These are phyloP conservation scores for Xylaria multiplex DNA, from an alignment of 2,329 filamentous ascomycete species.

Conservation along the genomic window DNA sequence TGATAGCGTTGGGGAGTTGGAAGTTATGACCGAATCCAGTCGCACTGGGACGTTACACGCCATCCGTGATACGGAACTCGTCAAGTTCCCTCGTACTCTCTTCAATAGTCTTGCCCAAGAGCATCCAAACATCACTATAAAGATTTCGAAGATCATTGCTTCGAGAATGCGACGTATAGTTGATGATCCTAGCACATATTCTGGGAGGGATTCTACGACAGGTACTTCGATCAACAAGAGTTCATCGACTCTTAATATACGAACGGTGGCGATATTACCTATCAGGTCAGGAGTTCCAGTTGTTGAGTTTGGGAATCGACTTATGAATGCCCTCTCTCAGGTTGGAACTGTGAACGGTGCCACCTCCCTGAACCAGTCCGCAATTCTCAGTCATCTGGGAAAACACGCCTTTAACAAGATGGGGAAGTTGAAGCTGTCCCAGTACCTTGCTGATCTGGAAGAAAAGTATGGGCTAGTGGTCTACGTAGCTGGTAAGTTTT, in stretches of 20 bases:
- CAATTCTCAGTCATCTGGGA: slow-evolving; percentile 92
- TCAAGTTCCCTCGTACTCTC: slow-evolving; percentile 92
- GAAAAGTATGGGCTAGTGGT: slow-evolving; percentile 96
- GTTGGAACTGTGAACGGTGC: slow-evolving; percentile 91
- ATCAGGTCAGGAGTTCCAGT: slow-evolving; percentile 93
- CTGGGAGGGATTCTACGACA: slow-evolving; percentile 69
- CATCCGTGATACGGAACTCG: slow-evolving; percentile 94
- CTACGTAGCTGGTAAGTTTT: slow-evolving; percentile 80
- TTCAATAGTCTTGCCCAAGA: slow-evolving; percentile 98
- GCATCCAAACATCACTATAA: slow-evolving; percentile 97
- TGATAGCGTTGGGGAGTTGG: slow-evolving; percentile 95
- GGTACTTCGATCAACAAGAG: slow-evolving; percentile 71
- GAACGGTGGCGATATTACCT: slow-evolving; percentile 91
- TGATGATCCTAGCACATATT: slow-evolving; percentile 78
- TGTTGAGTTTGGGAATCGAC: slow-evolving; percentile 88
- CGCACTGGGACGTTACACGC: slow-evolving; percentile 93
- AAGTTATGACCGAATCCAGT: slow-evolving; percentile 93
- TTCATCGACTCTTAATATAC: slow-evolving; percentile 88
- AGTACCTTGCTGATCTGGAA: slow-evolving; percentile 95
- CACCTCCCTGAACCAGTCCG: slow-evolving; percentile 90
- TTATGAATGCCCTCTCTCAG: slow-evolving; percentile 88
- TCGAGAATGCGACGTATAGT: slow-evolving; percentile 91
- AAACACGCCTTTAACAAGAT: slow-evolving; percentile 97
- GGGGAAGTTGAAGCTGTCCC: slow-evolving; percentile 93
- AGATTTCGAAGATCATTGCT: slow-evolving; percentile 98